phyloP scores from a whole-genome alignment of 352 stramenopile genomes.

The Pythium chondricola region DNA sequence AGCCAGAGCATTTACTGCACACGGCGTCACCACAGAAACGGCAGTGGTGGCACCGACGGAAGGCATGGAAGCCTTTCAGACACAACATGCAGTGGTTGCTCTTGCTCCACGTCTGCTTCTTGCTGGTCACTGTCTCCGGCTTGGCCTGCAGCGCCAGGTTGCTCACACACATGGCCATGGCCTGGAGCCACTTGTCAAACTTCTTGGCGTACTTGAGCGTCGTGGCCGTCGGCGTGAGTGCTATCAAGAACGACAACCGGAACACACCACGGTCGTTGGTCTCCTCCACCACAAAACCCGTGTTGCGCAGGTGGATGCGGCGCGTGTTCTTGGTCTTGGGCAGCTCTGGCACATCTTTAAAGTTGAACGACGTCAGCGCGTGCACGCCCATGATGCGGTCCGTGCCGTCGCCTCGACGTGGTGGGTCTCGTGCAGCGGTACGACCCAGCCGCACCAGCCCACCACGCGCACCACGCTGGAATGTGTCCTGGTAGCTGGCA shows the following conservation, averaged over 20 bases:
- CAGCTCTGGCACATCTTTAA: slow-evolving; percentile 49
- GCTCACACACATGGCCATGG: slow-evolving; percentile 23
- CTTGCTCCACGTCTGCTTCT: slow-evolving; percentile 45
- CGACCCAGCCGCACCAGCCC: slow-evolving; percentile 11
- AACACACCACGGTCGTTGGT: slow-evolving; percentile 29
- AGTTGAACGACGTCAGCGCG: slow-evolving; percentile 56
- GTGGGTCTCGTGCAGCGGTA: not conserved
- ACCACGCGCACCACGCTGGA: slow-evolving; percentile 29
- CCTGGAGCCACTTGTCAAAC: slow-evolving; percentile 57
- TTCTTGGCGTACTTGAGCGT: slow-evolving; percentile 39
- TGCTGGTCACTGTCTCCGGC: slow-evolving; percentile 15
- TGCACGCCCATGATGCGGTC: slow-evolving; percentile 44
- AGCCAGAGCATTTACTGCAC: slow-evolving; percentile 56
- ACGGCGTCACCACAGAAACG: slow-evolving; percentile 63
- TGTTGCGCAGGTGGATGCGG: slow-evolving; percentile 50
- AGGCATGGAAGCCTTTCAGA: slow-evolving; percentile 56
- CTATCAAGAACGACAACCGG: slow-evolving; percentile 50
- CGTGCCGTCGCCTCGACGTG: not conserved
- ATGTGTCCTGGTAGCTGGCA: slow-evolving; percentile 66
- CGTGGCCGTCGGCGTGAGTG: slow-evolving; percentile 39
- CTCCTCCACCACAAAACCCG: slow-evolving; percentile 59
- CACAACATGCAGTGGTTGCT: slow-evolving; percentile 58
- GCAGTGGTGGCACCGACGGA: slow-evolving; percentile 61
- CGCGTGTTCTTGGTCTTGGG: slow-evolving; percentile 38
- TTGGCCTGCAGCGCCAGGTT: slow-evolving; percentile 32